Percentiles rank a stretch among this genome's conserved stretches.
These are phyloP conservation scores for Citrus trifoliata DNA, from an alignment of 345 rosid genomes.

Conservation along the genomic window DNA sequence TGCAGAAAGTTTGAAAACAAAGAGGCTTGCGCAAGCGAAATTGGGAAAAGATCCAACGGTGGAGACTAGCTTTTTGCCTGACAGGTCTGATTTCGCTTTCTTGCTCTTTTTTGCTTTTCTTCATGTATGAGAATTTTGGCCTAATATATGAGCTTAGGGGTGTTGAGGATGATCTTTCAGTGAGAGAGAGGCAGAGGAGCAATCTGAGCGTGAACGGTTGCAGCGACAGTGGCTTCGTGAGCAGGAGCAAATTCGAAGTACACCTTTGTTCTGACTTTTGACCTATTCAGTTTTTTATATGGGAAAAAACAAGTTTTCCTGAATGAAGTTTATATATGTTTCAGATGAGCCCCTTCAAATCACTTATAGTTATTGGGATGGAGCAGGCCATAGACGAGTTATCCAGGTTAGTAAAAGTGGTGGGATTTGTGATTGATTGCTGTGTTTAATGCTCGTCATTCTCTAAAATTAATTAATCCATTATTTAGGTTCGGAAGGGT, in stretches of 20 bases:
- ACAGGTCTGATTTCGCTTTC: constrained; percentile 59
- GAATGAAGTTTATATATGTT: constrained; percentile 14
- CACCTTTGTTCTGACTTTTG: neutral
- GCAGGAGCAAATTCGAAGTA: constrained; percentile 92
- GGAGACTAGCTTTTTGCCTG: constrained; percentile 96
- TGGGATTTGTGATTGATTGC: constrained; percentile 3
- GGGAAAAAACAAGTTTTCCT: constrained; percentile 5
- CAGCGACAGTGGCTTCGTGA: constrained; percentile 84
- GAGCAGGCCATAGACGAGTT: constrained; percentile 93
- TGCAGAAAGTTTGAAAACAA: constrained; percentile 39
- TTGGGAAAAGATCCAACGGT: constrained; percentile 96
- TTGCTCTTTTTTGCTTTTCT: neutral
- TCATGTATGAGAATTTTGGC: constrained; percentile 15
- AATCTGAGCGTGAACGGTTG: constrained; percentile 96
- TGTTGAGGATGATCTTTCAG: constrained; percentile 89
- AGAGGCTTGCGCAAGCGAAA: constrained; percentile 45
- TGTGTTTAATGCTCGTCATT: neutral
- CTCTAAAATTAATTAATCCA: neutral
- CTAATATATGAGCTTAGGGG: constrained; percentile 62
- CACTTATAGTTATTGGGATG: constrained; percentile 99
- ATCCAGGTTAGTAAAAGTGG: constrained; percentile 56
- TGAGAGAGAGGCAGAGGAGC: constrained; percentile 99
- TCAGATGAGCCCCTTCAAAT: constrained; percentile 93
- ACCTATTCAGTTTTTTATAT: neutral
- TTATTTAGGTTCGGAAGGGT: constrained; percentile 76